These are phyloP conservation scores for Ceratocystis cacaofunesta DNA, from an alignment of 2,329 filamentous ascomycete species.

Conservation along the genomic window DNA sequence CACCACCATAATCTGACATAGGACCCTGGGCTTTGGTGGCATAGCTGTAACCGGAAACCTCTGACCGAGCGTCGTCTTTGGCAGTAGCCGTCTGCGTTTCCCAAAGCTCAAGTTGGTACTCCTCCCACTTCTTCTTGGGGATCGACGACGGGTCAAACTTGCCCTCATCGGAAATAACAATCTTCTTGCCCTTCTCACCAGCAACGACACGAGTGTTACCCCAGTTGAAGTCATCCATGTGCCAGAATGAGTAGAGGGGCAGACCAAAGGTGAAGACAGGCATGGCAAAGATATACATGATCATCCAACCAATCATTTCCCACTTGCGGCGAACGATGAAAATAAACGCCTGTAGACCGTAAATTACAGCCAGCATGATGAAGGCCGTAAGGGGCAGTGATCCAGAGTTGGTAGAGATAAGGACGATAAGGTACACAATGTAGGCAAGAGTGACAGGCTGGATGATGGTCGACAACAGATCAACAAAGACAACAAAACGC, in stretches of 20 bases:
- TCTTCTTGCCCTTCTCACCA: constrained; percentile 81
- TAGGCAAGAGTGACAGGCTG: constrained; percentile 86
- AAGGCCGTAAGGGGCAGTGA: constrained; percentile 74
- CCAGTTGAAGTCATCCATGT: constrained; percentile 99
- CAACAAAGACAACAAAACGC: constrained; percentile 93
- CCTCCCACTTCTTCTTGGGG: constrained; percentile 97
- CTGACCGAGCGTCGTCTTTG: constrained; percentile 68
- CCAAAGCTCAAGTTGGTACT: constrained; percentile 97
- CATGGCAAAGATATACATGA: constrained; percentile 82
- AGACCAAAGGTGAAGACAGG: constrained; percentile 84
- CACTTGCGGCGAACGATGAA: constrained; percentile 94
- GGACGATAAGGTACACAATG: constrained; percentile 74
- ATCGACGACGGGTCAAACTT: constrained; percentile 91
- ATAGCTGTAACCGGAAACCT: constrained; percentile 87
- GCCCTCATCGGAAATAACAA: constrained; percentile 90
- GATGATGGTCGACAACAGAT: constrained; percentile 79
- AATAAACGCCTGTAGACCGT: constrained; percentile 91
- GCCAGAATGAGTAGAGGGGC: constrained; percentile 92
- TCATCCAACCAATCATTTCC: constrained; percentile 99
- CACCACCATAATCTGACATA: constrained; percentile 55
- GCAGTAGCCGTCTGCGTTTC: constrained; percentile 72
- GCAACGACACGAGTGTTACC: constrained; percentile 96
- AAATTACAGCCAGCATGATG: constrained; percentile 83
- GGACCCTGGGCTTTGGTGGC: constrained; percentile 63
- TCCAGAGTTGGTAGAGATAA: constrained; percentile 44